Conservation (phyloP, 352 stramenopile genomes). For the Phytophthora citricola region DNA sequence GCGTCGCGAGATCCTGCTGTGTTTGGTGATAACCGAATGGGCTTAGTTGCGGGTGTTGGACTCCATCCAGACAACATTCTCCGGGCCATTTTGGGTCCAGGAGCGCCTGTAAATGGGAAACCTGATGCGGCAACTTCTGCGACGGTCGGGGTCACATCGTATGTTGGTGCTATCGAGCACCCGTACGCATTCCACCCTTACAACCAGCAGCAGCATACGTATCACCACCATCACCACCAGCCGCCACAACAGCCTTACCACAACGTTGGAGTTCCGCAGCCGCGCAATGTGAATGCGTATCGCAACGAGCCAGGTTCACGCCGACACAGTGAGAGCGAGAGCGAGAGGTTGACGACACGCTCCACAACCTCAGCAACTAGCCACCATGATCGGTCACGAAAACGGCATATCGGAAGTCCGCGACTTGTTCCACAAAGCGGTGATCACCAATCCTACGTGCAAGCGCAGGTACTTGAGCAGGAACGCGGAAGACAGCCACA, state of each 20-base stretch:
- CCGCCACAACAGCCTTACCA: constrained; percentile 37
- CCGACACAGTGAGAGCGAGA: constrained; percentile 76
- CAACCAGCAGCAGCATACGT: constrained; percentile 44
- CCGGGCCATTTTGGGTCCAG: constrained; percentile 66
- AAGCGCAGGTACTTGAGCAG: constrained; percentile 20
- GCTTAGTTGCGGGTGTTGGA: constrained; percentile 65
- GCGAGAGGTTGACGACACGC: constrained; percentile 68
- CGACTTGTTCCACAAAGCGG: constrained; percentile 39
- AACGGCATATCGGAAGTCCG: constrained; percentile 49
- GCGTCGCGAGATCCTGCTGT: constrained; percentile 61
- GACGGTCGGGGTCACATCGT: constrained; percentile 30
- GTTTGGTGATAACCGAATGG: constrained; percentile 64
- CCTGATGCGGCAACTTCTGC: constrained; percentile 40
- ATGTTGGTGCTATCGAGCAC: constrained; percentile 32
- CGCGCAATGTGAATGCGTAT: constrained; percentile 24
- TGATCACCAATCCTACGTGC: constrained; percentile 22
- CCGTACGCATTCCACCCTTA: constrained; percentile 34
- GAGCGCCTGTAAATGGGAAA: constrained; percentile 62
- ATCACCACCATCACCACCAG: constrained; percentile 43
- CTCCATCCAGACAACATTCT: constrained; percentile 86
- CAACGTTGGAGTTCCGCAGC: constrained; percentile 28
- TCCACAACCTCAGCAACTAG: constrained; percentile 58
- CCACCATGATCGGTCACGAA: constrained; percentile 50
- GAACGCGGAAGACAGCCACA: constrained; percentile 14
- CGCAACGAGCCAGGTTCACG: constrained; percentile 44